A percentile compares a stretch with the other conserved stretches of the same genome.
Conservation (phyloP, 2,329 filamentous ascomycete genomes). For the Penicillium fuscoglaucum region DNA sequence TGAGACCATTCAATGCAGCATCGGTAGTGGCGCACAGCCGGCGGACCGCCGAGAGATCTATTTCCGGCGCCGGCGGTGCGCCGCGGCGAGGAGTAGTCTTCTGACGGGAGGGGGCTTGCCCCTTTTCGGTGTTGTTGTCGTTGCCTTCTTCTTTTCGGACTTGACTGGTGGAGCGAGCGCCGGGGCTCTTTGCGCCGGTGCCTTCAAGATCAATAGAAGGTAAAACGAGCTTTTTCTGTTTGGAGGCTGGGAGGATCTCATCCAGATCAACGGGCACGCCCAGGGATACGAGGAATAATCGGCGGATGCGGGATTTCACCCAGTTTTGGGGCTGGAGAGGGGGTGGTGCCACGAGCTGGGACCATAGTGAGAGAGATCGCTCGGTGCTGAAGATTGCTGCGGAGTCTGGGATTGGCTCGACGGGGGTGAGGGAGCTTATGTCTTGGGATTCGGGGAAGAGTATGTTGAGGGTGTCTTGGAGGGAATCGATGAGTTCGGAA, state of each 20-base stretch:
- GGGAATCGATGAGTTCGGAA: slow-evolving; percentile 34
- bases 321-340: slow-evolving; percentile 95
- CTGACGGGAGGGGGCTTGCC: slow-evolving; percentile 31
- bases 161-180: slow-evolving; percentile 48
- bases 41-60: slow-evolving; percentile 76
- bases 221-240: slow-evolving; percentile 95
- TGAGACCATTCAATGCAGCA: slow-evolving; percentile 77
- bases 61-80: slow-evolving; percentile 66
- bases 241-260: slow-evolving; percentile 93
- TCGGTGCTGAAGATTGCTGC: slow-evolving; percentile 75
- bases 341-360: slow-evolving; percentile 90
- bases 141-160: slow-evolving; percentile 32
- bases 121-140: slow-evolving; percentile 26
- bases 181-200: slow-evolving; percentile 58
- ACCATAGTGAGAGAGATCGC: slow-evolving; percentile 88
- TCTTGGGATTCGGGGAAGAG: slow-evolving; percentile 47
- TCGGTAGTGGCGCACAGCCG: slow-evolving; percentile 82
- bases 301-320: slow-evolving; percentile 92
- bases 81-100: slow-evolving; percentile 42
- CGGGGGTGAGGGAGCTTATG: slow-evolving; percentile 34
- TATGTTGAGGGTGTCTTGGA: slow-evolving; percentile 45
- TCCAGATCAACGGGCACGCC: slow-evolving; percentile 96
- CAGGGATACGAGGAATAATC: slow-evolving; percentile 91
- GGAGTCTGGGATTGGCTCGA: slow-evolving; percentile 45
- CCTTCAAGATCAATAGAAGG: slow-evolving; percentile 68